Conservation (phyloP, 306 rosid genomes). For the Biancaea sappan region DNA sequence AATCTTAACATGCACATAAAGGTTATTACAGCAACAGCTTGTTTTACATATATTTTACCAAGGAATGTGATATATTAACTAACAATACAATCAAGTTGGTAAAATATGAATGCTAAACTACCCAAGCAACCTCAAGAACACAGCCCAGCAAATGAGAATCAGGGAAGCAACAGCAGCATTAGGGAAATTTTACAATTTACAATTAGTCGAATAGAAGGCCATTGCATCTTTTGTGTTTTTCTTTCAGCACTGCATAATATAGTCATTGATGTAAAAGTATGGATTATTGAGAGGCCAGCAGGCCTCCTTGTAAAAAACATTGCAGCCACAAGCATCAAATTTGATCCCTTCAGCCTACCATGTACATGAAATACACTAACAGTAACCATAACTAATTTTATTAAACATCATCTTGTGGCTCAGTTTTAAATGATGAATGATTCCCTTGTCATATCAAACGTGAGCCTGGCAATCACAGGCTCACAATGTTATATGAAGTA, state of each 20-base stretch:
- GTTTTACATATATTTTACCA: slow-evolving; percentile 7
- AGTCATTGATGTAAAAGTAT: neutral
- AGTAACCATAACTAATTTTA: neutral
- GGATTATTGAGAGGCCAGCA: neutral
- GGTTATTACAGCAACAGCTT: neutral
- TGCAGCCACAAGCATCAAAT: neutral
- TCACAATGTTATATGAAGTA: neutral
- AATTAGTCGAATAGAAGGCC: neutral
- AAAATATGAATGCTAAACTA: neutral
- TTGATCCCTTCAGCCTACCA: neutral
- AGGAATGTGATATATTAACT: neutral
- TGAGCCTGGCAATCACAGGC: neutral
- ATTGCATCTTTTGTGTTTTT: neutral
- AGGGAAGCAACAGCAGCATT: neutral
- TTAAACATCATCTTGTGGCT: neutral
- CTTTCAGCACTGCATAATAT: neutral
- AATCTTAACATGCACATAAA: slow-evolving; percentile 5
- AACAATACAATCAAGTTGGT: neutral
- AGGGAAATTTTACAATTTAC: neutral
- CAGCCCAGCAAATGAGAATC: neutral
- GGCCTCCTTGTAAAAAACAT: neutral
- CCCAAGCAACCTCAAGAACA: neutral
- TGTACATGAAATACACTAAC: neutral
- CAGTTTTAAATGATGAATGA: neutral
- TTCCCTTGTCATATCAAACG: neutral